Percentiles rank a stretch among this genome's conserved stretches.
Evolutionary conservation across 2,329 filamentous ascomycete species (phyloP).

Genomic region (Trematosphaeria pertusa): DNA sequence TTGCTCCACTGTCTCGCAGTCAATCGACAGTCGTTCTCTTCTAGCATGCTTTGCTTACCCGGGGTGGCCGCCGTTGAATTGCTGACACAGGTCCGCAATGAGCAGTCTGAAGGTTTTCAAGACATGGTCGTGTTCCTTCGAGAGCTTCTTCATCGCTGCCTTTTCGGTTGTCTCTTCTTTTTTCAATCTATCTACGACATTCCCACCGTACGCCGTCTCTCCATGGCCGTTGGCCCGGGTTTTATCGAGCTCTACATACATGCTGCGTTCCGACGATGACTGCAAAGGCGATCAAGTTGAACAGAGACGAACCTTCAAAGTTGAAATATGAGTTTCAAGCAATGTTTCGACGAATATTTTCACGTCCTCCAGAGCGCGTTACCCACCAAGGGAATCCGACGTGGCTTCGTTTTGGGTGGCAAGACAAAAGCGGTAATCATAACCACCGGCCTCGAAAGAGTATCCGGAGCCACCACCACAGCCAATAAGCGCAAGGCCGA

Average conservation of each 20-base stretch:
- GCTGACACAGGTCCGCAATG: constrained; percentile 72
- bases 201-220: constrained; percentile 32
- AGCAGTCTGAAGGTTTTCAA: constrained; percentile 67
- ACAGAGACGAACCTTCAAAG: background rate
- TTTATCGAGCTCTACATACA: constrained; percentile 12
- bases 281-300: background rate
- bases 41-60: constrained; percentile 55
- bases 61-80: constrained; percentile 73
- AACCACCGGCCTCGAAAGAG: constrained; percentile 15
- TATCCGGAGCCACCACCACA: constrained; percentile 2
- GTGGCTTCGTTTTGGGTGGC: background rate
- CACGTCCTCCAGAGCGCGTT: constrained; percentile 1
- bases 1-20: constrained; percentile 59
- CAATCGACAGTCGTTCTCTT: constrained; percentile 6
- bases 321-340: background rate
- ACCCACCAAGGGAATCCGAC: constrained; percentile 15
- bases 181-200: constrained; percentile 28
- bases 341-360: background rate
- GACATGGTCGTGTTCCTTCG: constrained; percentile 56
- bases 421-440: constrained; percentile 16
- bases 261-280: background rate
- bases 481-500: constrained; percentile 5
- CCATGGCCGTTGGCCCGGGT: constrained; percentile 15
- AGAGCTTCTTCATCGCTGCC: constrained; percentile 24
- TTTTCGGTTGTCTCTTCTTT: constrained; percentile 32